Conservation (phyloP, 2,329 filamentous ascomycete species). For the Colletotrichum sp. region DNA sequence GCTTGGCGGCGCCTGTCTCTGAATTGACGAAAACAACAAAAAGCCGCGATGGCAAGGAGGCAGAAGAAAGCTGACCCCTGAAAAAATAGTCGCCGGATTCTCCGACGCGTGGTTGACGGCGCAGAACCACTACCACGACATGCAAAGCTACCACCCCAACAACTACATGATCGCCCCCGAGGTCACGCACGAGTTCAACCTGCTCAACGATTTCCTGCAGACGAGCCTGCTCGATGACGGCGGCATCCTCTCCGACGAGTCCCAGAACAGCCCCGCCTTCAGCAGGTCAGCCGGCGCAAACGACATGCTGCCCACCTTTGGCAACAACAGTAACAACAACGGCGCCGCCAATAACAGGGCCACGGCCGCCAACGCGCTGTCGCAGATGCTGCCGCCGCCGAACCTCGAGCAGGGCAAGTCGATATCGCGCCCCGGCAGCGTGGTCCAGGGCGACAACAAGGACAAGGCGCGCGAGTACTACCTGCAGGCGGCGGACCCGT, state of each 20-base stretch:
- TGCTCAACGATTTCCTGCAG: constrained; percentile 95
- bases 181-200: constrained; percentile 94
- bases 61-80: neutral
- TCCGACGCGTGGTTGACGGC: constrained; percentile 80
- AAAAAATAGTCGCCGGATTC: constrained; percentile 73
- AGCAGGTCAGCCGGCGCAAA: constrained; percentile 43
- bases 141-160: constrained; percentile 88
- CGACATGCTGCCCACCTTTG: constrained; percentile 55
- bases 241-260: constrained; percentile 72
- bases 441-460: constrained; percentile 69
- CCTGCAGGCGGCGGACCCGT: constrained; percentile 93
- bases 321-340: constrained; percentile 40
- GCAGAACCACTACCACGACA: constrained; percentile 88
- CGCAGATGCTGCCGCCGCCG: constrained; percentile 52
- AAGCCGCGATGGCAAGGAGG: neutral
- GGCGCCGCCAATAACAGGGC: constrained; percentile 16
- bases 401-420: constrained; percentile 53
- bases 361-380: constrained; percentile 25
- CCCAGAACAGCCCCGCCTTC: constrained; percentile 54
- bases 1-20: neutral
- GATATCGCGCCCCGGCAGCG: constrained; percentile 66
- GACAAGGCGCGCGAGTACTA: constrained; percentile 91
- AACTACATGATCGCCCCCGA: constrained; percentile 92
- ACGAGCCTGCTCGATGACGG: constrained; percentile 89
- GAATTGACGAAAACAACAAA: neutral